A percentile compares a stretch with the other conserved stretches of the same genome.
Evolutionary conservation across 169 alveolate genomes (phyloP).

Genomic region (Sarcocystis neurona): DNA sequence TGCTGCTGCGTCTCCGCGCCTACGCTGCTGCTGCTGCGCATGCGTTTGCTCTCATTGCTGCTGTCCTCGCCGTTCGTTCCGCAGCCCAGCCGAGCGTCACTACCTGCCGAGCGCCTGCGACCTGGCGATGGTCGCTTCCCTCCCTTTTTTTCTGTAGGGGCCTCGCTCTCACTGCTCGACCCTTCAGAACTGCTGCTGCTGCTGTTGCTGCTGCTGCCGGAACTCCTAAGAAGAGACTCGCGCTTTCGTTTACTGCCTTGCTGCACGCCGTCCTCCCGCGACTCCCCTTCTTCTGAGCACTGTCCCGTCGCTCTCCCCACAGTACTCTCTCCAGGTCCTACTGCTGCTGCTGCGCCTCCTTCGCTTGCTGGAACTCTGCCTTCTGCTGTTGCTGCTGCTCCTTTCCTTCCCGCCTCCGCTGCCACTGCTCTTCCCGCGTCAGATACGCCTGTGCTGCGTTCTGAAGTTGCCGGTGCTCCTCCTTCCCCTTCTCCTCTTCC

Average conservation of each 20-base stretch:
- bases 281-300: neutral
- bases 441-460: neutral
- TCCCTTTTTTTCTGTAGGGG: neutral
- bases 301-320: neutral
- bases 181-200: neutral
- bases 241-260: neutral
- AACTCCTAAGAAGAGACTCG: neutral
- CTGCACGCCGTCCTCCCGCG: neutral
- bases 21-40: neutral
- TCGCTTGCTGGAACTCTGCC: neutral
- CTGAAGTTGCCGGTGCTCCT: neutral
- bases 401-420: slow-evolving; percentile 1
- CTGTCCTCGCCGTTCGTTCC: neutral
- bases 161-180: neutral
- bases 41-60: neutral
- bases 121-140: neutral
- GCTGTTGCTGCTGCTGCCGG: neutral
- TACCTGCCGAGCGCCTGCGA: neutral
- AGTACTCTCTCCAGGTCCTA: slow-evolving; percentile 36
- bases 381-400: neutral
- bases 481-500: neutral
- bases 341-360: slow-evolving; percentile 33
- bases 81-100: neutral
- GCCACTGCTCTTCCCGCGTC: neutral
- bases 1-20: neutral